These are phyloP conservation scores for Penicillium italicum DNA, from an alignment of 2,329 filamentous ascomycete species.

Conservation along the genomic window DNA sequence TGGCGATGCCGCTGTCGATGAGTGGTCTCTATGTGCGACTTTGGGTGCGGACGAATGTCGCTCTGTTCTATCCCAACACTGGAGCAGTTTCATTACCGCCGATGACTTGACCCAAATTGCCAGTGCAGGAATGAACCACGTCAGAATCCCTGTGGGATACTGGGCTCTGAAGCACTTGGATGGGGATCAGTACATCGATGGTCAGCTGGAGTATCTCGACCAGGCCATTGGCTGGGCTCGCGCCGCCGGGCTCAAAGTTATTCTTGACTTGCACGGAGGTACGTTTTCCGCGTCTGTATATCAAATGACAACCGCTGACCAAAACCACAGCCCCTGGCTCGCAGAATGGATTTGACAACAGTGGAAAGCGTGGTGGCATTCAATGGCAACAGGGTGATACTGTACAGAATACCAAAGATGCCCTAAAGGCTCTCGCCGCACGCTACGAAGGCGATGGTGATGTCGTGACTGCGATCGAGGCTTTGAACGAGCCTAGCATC, in stretches of 20 bases:
- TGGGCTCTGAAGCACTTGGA: conserved; percentile 56
- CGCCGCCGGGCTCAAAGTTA: conserved; percentile 57
- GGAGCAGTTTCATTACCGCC: conserved; percentile 56
- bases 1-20: conserved; percentile 53
- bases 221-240: conserved; percentile 58
- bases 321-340: conserved; percentile 51
- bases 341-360: conserved; percentile 68
- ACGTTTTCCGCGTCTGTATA: conserved; percentile 24
- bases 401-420: conserved; percentile 44
- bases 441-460: conserved; percentile 59
- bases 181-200: conserved; percentile 60
- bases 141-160: conserved; percentile 64
- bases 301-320: background rate
- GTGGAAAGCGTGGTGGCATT: conserved; percentile 47
- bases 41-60: conserved; percentile 51
- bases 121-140: conserved; percentile 58
- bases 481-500: conserved; percentile 44
- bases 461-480: conserved; percentile 53
- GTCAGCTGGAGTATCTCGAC: conserved; percentile 57
- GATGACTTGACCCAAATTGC: conserved; percentile 56
- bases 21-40: conserved; percentile 52
- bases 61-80: conserved; percentile 52
- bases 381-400: conserved; percentile 40
- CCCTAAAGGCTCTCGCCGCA: conserved; percentile 55
- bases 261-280: conserved; percentile 67